A percentile compares a stretch with the other conserved stretches of the same genome.
These are phyloP conservation scores for Spongospora subterranea DNA, from an alignment of 208 protist species.

Conservation along the genomic window DNA sequence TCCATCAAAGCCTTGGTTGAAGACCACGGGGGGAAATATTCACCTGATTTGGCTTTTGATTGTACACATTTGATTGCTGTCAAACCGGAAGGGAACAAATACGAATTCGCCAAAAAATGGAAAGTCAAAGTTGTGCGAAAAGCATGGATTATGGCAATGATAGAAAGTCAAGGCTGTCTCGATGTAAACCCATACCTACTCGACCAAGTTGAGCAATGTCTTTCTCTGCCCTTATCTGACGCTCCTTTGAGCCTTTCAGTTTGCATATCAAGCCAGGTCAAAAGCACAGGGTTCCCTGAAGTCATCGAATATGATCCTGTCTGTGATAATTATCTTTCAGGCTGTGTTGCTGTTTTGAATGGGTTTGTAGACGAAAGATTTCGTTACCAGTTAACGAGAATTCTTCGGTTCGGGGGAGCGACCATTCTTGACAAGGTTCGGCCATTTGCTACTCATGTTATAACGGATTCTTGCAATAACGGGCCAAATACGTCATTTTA, in stretches of 20 bases:
- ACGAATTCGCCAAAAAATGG: neutral
- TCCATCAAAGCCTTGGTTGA: neutral
- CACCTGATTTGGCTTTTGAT: neutral
- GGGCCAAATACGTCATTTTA: too few relatives aligned
- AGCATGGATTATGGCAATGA: neutral
- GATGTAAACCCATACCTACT: constrained; percentile 21
- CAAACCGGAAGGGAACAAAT: neutral
- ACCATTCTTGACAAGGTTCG: neutral
- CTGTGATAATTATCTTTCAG: neutral
- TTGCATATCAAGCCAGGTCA: too few relatives aligned
- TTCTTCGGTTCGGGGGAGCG: neutral
- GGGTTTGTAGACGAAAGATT: constrained; percentile 4
- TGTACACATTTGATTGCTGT: constrained; percentile 1
- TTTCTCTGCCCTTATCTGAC: neutral
- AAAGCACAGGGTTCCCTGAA: too few relatives aligned
- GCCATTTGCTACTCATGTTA: neutral
- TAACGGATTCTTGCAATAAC: neutral
- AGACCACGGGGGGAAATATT: neutral
- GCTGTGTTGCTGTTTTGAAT: constrained; percentile 11
- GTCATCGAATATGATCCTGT: constrained; percentile 5
- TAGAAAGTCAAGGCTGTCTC: neutral
- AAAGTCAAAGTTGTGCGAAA: neutral
- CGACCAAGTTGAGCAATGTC: neutral
- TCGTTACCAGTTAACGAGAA: neutral
- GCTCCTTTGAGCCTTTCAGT: too few relatives aligned